Percentiles rank a stretch among this genome's conserved stretches.
phyloP scores from a whole-genome alignment of 2,329 filamentous ascomycete genomes.

The Aspergillus viridinutans region DNA sequence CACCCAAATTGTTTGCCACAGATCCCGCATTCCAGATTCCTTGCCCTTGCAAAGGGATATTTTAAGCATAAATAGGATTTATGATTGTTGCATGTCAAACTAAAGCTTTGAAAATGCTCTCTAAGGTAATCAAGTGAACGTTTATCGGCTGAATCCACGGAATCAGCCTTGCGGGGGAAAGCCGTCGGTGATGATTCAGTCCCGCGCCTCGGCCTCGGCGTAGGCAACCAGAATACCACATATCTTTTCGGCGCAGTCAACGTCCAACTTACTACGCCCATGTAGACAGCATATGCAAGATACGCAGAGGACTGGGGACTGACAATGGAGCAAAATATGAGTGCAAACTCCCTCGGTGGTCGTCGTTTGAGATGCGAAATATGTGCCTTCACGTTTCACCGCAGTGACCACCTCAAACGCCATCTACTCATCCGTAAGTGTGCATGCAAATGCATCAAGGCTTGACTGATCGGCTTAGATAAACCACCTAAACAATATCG shows the following conservation, averaged over 20 bases:
- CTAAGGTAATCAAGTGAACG: too few relatives aligned
- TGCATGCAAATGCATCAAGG: neutral
- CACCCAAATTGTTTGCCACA: too few relatives aligned
- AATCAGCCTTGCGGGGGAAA: neutral
- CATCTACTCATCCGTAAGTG: neutral
- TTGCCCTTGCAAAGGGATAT: too few relatives aligned
- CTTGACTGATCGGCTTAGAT: neutral
- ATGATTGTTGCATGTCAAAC: too few relatives aligned
- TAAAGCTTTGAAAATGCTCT: too few relatives aligned
- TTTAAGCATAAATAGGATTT: too few relatives aligned
- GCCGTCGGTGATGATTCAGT: neutral
- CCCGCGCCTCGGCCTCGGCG: neutral
- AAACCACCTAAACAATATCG: neutral
- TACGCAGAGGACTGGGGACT: neutral
- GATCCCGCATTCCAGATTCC: too few relatives aligned
- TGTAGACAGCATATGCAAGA: neutral
- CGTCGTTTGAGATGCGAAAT: neutral
- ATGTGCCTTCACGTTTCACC: neutral
- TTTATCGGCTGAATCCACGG: neutral
- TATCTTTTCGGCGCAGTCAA: neutral
- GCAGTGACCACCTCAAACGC: neutral
- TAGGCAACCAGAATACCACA: neutral
- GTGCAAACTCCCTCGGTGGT: neutral
- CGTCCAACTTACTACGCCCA: neutral
- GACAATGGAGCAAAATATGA: neutral